Percentiles rank a stretch among this genome's conserved stretches.
Conservation (phyloP, 169 alveolate species). For the Plasmodium vivax region DNA sequence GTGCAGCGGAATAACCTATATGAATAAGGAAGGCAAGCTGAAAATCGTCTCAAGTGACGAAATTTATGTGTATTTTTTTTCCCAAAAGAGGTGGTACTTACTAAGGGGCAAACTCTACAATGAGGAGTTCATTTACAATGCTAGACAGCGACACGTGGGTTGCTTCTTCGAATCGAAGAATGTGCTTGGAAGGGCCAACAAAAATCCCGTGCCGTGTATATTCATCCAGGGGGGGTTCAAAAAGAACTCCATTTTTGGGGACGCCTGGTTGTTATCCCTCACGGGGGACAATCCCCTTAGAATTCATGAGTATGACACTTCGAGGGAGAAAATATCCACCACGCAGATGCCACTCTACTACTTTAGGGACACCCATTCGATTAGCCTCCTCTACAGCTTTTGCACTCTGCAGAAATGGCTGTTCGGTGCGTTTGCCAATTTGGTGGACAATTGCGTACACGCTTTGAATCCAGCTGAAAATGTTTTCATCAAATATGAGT, state of each 20-base stretch:
- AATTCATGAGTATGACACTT: conserved; percentile 49
- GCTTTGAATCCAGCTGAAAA: conserved; percentile 80
- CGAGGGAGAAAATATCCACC: conserved; percentile 75
- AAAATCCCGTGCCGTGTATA: conserved; percentile 86
- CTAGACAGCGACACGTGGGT: conserved; percentile 86
- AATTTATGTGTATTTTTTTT: conserved; percentile 83
- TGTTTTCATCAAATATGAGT: conserved; percentile 79
- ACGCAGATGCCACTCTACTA: conserved; percentile 84
- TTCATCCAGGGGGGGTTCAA: conserved; percentile 88
- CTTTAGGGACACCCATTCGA: conserved; percentile 87
- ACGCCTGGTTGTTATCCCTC: conserved; percentile 86
- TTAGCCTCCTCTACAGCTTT: conserved; percentile 83
- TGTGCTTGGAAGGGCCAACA: conserved; percentile 81
- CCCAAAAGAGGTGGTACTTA: conserved; percentile 85
- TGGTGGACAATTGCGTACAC: conserved; percentile 84
- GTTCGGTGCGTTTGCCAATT: conserved; percentile 90
- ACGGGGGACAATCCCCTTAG: conserved; percentile 86
- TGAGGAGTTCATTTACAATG: conserved; percentile 81
- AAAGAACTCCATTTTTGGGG: conserved; percentile 82
- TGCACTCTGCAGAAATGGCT: conserved; percentile 88
- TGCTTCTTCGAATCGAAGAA: conserved; percentile 86
- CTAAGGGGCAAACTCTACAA: conserved; percentile 81
- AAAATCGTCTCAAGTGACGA: conserved; percentile 84
- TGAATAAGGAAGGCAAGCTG: conserved; percentile 8
- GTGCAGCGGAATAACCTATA: conserved; percentile 85